Conservation (phyloP, 169 alveolate genomes). For the Eimeria falciformis region DNA sequence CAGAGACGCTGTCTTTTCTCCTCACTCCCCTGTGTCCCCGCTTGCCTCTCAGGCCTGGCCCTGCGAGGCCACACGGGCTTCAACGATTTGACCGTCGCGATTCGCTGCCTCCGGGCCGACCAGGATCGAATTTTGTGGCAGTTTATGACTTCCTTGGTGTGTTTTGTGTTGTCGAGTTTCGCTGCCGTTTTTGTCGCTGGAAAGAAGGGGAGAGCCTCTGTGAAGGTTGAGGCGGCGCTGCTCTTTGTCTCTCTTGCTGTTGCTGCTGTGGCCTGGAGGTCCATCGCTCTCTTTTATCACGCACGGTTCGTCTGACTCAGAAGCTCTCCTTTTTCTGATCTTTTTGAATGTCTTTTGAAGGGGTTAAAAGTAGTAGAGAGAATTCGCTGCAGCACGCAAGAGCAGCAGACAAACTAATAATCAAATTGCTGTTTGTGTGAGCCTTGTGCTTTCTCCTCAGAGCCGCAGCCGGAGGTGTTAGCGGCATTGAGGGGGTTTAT, state of each 20-base stretch:
- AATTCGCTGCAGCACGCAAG: background rate
- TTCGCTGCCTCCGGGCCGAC: constrained; percentile 14
- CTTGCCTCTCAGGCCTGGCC: constrained; percentile 64
- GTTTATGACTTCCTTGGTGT: constrained; percentile 36
- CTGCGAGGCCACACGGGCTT: constrained; percentile 72
- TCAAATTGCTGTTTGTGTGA: background rate
- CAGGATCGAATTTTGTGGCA: constrained; percentile 54
- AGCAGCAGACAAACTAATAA: background rate
- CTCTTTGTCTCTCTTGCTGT: constrained; percentile 33
- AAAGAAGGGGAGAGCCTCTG: background rate
- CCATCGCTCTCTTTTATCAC: constrained; percentile 47
- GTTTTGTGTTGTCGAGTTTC: constrained; percentile 61
- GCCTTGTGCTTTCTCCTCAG: no score
- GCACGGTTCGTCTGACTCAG: constrained; percentile 27
- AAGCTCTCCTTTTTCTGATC: background rate
- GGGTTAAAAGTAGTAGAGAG: background rate
- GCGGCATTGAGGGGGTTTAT: constrained; percentile 39
- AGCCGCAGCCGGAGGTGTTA: constrained; percentile 52
- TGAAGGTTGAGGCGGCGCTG: constrained; percentile 39
- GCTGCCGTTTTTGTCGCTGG: constrained; percentile 10
- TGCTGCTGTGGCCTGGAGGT: constrained; percentile 45
- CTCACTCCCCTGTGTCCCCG: no score
- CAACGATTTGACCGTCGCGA: constrained; percentile 26
- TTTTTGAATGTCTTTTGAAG: background rate
- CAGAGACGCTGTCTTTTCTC: no score